phyloP scores from a whole-genome alignment of 768 basidiomycete genomes.

The Psilocybe cubensis region DNA sequence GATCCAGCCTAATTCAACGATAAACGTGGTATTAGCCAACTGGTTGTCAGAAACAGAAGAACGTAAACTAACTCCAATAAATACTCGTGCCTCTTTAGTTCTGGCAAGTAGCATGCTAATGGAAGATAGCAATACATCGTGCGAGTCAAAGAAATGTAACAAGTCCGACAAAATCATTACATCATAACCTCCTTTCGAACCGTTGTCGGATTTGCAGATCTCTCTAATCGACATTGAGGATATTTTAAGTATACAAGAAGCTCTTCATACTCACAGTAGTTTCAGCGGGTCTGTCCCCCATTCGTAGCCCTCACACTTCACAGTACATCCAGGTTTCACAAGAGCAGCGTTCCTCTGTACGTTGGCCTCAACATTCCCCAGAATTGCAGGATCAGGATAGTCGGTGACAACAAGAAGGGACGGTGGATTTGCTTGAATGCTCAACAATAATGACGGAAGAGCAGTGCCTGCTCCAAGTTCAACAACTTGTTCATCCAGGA shows the following conservation, averaged over 20 bases:
- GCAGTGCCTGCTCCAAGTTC: slow-evolving; percentile 75
- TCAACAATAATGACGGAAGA: slow-evolving; percentile 64
- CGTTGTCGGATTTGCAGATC: not conserved
- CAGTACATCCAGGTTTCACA: slow-evolving; percentile 40
- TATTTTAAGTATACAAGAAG: not conserved
- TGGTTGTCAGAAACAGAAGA: not conserved
- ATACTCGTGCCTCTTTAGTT: slow-evolving; percentile 43
- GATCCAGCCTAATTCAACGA: slow-evolving; percentile 48
- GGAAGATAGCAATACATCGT: slow-evolving; percentile 57
- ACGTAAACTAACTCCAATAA: slow-evolving; percentile 51
- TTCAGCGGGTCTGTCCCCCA: slow-evolving; percentile 59
- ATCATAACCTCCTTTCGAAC: slow-evolving; percentile 45
- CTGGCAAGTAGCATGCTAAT: slow-evolving; percentile 50
- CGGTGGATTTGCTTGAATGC: slow-evolving; percentile 48
- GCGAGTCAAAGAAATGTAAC: slow-evolving; percentile 67
- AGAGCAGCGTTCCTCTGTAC: slow-evolving; percentile 49
- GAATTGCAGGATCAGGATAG: slow-evolving; percentile 66
- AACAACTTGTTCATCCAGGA: slow-evolving; percentile 46
- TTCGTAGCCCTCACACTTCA: slow-evolving; percentile 56
- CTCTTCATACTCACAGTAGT: slow-evolving; percentile 48
- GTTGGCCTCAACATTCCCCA: slow-evolving; percentile 59
- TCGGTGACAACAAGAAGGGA: slow-evolving; percentile 65
- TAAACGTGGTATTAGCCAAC: not conserved
- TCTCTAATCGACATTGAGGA: not conserved
- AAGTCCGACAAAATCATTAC: slow-evolving; percentile 72